Conservation (phyloP, 352 stramenopile species). For the Aphanomyces astaci region DNA sequence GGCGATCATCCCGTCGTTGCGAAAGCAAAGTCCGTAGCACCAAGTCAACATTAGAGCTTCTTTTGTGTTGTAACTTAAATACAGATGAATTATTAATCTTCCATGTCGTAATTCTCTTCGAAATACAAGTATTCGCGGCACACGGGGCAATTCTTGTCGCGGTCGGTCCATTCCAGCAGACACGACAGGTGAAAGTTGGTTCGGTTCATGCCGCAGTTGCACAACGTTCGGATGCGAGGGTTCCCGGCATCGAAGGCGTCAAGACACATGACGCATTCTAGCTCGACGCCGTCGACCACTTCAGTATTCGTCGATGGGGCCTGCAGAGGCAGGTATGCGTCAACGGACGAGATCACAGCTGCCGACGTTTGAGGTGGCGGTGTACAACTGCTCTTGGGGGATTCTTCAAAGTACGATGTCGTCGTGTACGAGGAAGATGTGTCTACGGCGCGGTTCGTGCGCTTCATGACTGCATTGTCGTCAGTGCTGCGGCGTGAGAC, state of each 20-base stretch:
- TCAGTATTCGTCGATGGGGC: conserved; percentile 34
- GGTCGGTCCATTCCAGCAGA: conserved; percentile 81
- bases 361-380: conserved; percentile 37
- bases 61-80: too few species aligned
- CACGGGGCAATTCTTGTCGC: conserved; percentile 75
- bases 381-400: conserved; percentile 33
- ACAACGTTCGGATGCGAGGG: conserved; percentile 77
- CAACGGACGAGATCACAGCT: background rate
- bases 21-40: background rate
- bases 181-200: conserved; percentile 87
- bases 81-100: background rate
- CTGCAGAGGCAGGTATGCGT: conserved; percentile 6
- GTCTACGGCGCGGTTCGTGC: conserved; percentile 32
- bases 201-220: conserved; percentile 83
- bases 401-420: conserved; percentile 4
- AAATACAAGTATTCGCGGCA: conserved; percentile 83
- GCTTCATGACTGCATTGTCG: conserved; percentile 7
- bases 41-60: too few species aligned
- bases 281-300: conserved; percentile 42
- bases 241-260: conserved; percentile 63
- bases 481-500: background rate
- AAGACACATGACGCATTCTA: conserved; percentile 86
- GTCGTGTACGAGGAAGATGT: conserved; percentile 52
- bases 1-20: background rate
- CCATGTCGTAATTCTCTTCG: conserved; percentile 39